Evolutionary conservation across 2,329 filamentous ascomycete genomes (phyloP).

Genomic region (Fusarium duplospermum): DNA sequence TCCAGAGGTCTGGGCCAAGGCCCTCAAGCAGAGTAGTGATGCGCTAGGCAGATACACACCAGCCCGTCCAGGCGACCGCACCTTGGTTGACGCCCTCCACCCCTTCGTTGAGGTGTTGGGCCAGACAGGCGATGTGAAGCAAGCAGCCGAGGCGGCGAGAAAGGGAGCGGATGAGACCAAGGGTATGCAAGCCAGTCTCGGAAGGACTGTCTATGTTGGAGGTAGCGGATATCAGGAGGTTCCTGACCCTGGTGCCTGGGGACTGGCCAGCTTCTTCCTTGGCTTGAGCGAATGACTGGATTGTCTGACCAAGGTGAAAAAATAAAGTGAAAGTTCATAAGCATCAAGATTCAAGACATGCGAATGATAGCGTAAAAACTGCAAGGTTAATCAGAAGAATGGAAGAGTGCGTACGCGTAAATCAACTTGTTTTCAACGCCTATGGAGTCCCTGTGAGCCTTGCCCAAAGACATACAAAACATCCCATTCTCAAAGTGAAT

Average conservation of each 20-base stretch:
- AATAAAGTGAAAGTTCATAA: neutral
- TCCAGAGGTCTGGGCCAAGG: slow-evolving; percentile 66
- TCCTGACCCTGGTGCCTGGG: slow-evolving; percentile 76
- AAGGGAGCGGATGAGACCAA: slow-evolving; percentile 86
- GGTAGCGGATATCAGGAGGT: slow-evolving; percentile 61
- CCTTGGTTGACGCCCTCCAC: slow-evolving; percentile 87
- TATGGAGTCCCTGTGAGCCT: slow-evolving; percentile 50
- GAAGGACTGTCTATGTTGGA: slow-evolving; percentile 61
- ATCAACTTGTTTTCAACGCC: slow-evolving; percentile 52
- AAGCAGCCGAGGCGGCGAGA: slow-evolving; percentile 80
- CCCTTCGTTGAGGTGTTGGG: slow-evolving; percentile 84
- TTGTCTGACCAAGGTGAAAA: slow-evolving; percentile 9
- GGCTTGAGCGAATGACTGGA: slow-evolving; percentile 67
- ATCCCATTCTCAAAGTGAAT: slow-evolving; percentile 41
- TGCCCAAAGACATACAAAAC: slow-evolving; percentile 46
- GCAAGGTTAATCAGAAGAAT: slow-evolving; percentile 6
- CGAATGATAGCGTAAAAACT: neutral
- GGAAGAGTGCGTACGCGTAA: slow-evolving; percentile 29
- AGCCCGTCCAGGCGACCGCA: slow-evolving; percentile 88
- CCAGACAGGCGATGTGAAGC: slow-evolving; percentile 72
- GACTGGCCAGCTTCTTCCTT: slow-evolving; percentile 81
- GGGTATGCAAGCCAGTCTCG: slow-evolving; percentile 90
- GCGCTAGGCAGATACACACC: slow-evolving; percentile 87
- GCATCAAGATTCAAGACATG: neutral
- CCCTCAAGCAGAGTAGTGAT: slow-evolving; percentile 76